These are phyloP conservation scores for Agrocybe pediades DNA, from an alignment of 768 basidiomycete species.

Conservation along the genomic window DNA sequence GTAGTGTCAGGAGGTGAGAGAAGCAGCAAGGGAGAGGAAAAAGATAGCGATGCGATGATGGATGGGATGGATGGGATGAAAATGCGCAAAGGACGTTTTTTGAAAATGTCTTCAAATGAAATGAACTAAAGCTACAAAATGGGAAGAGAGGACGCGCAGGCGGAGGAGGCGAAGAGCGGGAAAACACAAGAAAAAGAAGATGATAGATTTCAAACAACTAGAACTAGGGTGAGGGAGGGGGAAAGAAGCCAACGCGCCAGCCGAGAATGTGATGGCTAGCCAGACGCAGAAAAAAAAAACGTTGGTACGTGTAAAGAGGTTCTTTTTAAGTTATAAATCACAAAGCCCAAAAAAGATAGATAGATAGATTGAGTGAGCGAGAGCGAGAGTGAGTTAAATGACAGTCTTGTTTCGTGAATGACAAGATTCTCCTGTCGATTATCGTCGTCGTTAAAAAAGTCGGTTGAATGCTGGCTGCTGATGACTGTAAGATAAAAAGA, in stretches of 20 bases:
- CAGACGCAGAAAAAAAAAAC: too few relatives aligned
- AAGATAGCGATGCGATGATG: neutral
- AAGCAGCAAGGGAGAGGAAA: too few relatives aligned
- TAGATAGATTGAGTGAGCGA: too few relatives aligned
- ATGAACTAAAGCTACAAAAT: conserved; percentile 36
- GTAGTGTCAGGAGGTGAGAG: too few relatives aligned
- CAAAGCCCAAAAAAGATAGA: conserved; percentile 20
- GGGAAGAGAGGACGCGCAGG: conserved; percentile 7
- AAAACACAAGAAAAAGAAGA: neutral
- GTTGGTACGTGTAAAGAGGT: neutral
- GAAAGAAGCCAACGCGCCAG: too few relatives aligned
- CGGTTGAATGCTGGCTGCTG: too few relatives aligned
- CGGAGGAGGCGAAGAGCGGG: conserved; percentile 16
- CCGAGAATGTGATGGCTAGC: too few relatives aligned
- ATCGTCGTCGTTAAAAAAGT: conserved; percentile 24
- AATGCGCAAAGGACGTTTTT: neutral
- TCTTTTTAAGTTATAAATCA: neutral
- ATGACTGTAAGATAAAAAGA: too few relatives aligned
- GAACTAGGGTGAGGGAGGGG: too few relatives aligned
- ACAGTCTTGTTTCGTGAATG: conserved; percentile 56
- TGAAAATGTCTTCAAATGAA: neutral
- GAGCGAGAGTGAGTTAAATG: conserved; percentile 33
- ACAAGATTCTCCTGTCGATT: conserved; percentile 38
- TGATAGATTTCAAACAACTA: neutral
- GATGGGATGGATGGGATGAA: neutral